A percentile compares a stretch with the other conserved stretches of the same genome.
Conservation (phyloP, 2,329 filamentous ascomycete species). For the Fusarium nisikadoi region DNA sequence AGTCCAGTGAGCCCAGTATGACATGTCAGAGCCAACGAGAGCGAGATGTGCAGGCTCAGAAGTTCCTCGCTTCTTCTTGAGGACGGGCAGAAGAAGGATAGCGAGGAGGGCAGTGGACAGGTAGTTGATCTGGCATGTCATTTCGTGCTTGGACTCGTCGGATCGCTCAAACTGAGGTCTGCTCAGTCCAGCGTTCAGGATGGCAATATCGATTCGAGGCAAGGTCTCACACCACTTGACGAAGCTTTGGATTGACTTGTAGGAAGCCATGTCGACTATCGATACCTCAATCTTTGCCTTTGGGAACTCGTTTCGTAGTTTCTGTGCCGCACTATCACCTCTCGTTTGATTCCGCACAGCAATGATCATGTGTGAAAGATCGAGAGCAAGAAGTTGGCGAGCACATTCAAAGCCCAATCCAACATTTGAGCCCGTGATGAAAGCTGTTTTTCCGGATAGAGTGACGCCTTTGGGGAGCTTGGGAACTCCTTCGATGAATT, state of each 20-base stretch:
- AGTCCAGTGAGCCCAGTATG: slow-evolving; percentile 43
- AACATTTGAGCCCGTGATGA: slow-evolving; percentile 61
- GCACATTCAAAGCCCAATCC: slow-evolving; percentile 61
- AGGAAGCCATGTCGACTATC: slow-evolving; percentile 58
- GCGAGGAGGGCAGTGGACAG: slow-evolving; percentile 50
- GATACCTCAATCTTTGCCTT: slow-evolving; percentile 58
- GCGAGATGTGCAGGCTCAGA: slow-evolving; percentile 40
- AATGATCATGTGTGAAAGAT: slow-evolving; percentile 57
- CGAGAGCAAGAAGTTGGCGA: slow-evolving; percentile 54
- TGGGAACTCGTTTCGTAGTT: slow-evolving; percentile 40
- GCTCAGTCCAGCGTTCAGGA: slow-evolving; percentile 59
- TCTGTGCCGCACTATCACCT: slow-evolving; percentile 54
- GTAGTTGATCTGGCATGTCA: slow-evolving; percentile 55
- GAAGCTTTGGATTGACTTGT: slow-evolving; percentile 58
- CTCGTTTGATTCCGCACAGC: slow-evolving; percentile 56
- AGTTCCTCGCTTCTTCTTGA: slow-evolving; percentile 41
- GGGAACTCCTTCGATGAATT: slow-evolving; percentile 41
- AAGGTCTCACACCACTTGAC: slow-evolving; percentile 48
- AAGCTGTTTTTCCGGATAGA: slow-evolving; percentile 53
- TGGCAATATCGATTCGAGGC: slow-evolving; percentile 54
- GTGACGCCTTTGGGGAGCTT: slow-evolving; percentile 35
- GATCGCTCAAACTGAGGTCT: slow-evolving; percentile 38
- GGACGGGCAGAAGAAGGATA: slow-evolving; percentile 48
- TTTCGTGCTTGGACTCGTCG: slow-evolving; percentile 53
- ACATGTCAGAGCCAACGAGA: slow-evolving; percentile 48